Conservation (phyloP, 2,329 filamentous ascomycete genomes). For the Annulohypoxylon truncatum region DNA sequence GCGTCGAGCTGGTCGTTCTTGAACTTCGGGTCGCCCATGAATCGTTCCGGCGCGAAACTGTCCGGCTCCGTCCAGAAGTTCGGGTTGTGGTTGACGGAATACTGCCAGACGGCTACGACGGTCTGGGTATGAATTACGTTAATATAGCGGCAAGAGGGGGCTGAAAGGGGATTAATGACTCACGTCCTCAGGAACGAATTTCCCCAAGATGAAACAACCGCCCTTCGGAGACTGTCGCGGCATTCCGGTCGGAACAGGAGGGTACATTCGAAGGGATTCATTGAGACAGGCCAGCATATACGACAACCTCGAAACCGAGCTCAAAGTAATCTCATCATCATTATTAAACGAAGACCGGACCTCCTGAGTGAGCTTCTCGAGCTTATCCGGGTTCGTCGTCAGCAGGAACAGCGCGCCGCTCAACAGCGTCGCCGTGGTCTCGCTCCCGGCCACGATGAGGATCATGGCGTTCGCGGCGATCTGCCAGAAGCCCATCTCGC, state of each 20-base stretch:
- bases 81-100: conserved; percentile 55
- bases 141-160: not conserved
- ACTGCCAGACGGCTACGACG: conserved; percentile 57
- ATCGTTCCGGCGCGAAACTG: conserved; percentile 61
- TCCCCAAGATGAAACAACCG: conserved; percentile 36
- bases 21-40: conserved; percentile 55
- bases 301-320: conserved; percentile 46
- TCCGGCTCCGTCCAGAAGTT: conserved; percentile 59
- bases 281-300: conserved; percentile 57
- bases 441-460: conserved; percentile 38
- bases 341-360: conserved; percentile 52
- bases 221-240: conserved; percentile 35
- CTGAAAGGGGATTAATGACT: conserved; percentile 9
- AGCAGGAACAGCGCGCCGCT: conserved; percentile 51
- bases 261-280: conserved; percentile 56
- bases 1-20: conserved; percentile 56
- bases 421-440: conserved; percentile 40
- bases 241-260: conserved; percentile 43
- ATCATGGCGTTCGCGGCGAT: conserved; percentile 21
- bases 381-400: conserved; percentile 45
- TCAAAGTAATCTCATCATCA: conserved; percentile 53
- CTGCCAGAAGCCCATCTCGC: conserved; percentile 18
- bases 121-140: conserved; percentile 52
- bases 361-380: conserved; percentile 53
- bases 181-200: conserved; percentile 35